Conservation (phyloP, 805 yeast genomes). For the Saccharomycodes ludwigii region DNA sequence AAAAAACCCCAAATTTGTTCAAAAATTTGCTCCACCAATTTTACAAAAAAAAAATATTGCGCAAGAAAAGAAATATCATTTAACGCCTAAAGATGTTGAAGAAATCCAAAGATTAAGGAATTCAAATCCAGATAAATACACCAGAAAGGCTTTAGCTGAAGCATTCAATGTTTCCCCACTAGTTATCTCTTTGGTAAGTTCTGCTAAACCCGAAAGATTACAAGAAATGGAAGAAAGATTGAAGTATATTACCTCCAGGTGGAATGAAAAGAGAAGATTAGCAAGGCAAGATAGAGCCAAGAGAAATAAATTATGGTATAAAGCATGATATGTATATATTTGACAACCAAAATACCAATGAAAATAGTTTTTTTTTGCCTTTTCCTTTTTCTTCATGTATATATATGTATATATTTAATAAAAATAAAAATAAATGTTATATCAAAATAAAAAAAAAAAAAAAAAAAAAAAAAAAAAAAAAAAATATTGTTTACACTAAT, state of each 20-base stretch:
- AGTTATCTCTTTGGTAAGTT: conserved; percentile 44
- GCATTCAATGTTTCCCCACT: conserved; percentile 41
- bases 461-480: neutral
- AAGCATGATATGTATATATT: conserved; percentile 22
- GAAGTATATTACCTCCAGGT: conserved; percentile 30
- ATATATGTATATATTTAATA: no score
- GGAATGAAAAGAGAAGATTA: conserved; percentile 35
- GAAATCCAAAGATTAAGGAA: conserved; percentile 46
- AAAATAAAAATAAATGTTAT: neutral
- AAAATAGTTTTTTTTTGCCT: neutral
- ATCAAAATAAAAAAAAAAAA: neutral
- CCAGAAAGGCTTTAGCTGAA: conserved; percentile 48
- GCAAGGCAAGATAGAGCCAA: conserved; percentile 47
- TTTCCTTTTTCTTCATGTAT: no score
- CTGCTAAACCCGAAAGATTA: conserved; percentile 27
- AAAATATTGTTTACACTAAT: neutral
- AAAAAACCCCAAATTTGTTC: conserved; percentile 21
- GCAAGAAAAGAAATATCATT: conserved; percentile 32
- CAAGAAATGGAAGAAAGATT: conserved; percentile 36
- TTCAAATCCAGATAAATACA: conserved; percentile 49
- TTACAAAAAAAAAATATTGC: conserved; percentile 15
- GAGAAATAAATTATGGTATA: conserved; percentile 52
- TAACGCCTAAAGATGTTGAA: conserved; percentile 43
- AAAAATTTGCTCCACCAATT: conserved; percentile 31
- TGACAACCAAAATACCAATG: neutral